phyloP scores from a whole-genome alignment of 2,329 filamentous ascomycete species.

The Pseudocercospora vitis region DNA sequence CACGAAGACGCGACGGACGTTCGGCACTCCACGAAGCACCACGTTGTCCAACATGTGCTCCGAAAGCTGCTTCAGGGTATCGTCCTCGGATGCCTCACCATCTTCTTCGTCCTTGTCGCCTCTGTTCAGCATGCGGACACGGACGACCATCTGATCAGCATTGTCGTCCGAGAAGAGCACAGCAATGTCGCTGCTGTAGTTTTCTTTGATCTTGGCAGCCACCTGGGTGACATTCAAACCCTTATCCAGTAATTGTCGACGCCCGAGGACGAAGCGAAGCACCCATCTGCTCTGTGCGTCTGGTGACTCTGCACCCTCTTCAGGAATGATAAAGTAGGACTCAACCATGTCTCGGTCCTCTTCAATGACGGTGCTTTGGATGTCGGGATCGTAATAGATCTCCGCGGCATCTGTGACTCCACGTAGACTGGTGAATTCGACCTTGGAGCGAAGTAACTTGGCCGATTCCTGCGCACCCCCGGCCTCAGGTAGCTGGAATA shows the following conservation, averaged over 20 bases:
- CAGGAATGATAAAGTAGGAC: slow-evolving; percentile 92
- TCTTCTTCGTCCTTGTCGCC: slow-evolving; percentile 59
- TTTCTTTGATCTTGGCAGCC: slow-evolving; percentile 81
- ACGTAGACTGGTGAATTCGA: slow-evolving; percentile 91
- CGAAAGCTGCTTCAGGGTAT: slow-evolving; percentile 91
- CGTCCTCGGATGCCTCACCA: slow-evolving; percentile 69
- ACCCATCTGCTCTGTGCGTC: slow-evolving; percentile 86
- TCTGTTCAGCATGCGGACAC: slow-evolving; percentile 61
- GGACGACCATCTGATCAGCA: slow-evolving; percentile 90
- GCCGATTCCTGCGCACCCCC: slow-evolving; percentile 71
- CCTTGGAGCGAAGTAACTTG: slow-evolving; percentile 80
- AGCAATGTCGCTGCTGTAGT: slow-evolving; percentile 80
- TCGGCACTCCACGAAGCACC: slow-evolving; percentile 84
- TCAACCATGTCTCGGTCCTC: slow-evolving; percentile 93
- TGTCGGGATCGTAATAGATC: slow-evolving; percentile 95
- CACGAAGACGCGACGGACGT: slow-evolving; percentile 89
- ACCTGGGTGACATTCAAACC: slow-evolving; percentile 89
- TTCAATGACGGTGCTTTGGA: slow-evolving; percentile 79
- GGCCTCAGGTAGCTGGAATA: slow-evolving; percentile 69
- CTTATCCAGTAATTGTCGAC: slow-evolving; percentile 94
- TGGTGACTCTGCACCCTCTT: slow-evolving; percentile 65
- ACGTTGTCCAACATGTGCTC: slow-evolving; percentile 87
- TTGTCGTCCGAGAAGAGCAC: slow-evolving; percentile 99
- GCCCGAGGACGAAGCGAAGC: slow-evolving; percentile 86
- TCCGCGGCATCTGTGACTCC: slow-evolving; percentile 90